These are phyloP conservation scores for Collybiopsis confluens DNA, from an alignment of 768 basidiomycete genomes.

Conservation along the genomic window DNA sequence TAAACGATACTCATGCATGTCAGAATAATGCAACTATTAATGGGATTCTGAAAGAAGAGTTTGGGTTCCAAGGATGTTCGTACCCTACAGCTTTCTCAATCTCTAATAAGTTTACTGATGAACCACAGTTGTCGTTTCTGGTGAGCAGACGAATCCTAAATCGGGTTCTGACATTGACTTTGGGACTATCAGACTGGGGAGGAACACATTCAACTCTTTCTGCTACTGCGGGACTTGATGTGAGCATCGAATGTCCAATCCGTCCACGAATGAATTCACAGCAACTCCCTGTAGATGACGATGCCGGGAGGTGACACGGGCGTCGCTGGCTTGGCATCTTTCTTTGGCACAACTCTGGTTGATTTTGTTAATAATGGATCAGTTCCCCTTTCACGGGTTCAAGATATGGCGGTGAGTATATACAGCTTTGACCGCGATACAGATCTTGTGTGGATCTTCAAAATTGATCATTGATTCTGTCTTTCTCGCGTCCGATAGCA, in stretches of 20 bases:
- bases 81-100: too few relatives aligned
- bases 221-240: conserved; percentile 60
- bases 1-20: conserved; percentile 73
- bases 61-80: conserved; percentile 72
- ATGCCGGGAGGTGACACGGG: conserved; percentile 61
- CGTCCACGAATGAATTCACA: neutral
- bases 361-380: conserved; percentile 66
- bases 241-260: conserved; percentile 24
- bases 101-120: too few relatives aligned
- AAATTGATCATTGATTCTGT: neutral
- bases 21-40: conserved; percentile 70
- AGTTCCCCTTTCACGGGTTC: conserved; percentile 58
- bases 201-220: conserved; percentile 62
- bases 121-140: conserved; percentile 60
- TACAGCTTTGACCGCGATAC: neutral
- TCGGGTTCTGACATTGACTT: too few relatives aligned
- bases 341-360: conserved; percentile 65
- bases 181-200: conserved; percentile 46
- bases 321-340: conserved; percentile 39
- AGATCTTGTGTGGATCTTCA: neutral
- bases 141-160: neutral
- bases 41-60: conserved; percentile 68
- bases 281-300: conserved; percentile 46
- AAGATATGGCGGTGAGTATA: conserved; percentile 70
- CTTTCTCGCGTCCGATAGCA: conserved; percentile 39